Conservation (phyloP, 2,329 filamentous ascomycete species). For the Parascedosporium putredinis region DNA sequence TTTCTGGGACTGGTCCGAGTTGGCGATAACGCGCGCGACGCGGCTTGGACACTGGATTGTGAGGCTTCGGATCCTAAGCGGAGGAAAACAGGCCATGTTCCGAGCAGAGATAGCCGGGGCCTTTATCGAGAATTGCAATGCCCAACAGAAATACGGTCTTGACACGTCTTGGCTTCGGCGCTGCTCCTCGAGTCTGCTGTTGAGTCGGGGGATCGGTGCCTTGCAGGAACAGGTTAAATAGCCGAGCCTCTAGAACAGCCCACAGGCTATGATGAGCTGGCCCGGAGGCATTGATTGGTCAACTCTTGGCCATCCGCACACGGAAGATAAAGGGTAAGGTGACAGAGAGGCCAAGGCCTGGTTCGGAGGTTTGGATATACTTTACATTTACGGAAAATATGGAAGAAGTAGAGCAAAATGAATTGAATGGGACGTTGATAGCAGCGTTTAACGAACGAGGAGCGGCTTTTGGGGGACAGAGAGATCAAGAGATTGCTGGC, state of each 20-base stretch:
- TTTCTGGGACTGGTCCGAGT: not conserved
- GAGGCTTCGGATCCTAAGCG: too few species aligned
- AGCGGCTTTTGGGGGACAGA: too few species aligned
- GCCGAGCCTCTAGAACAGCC: not conserved
- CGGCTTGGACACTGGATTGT: too few species aligned
- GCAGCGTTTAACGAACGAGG: not conserved
- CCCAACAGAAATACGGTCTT: not conserved
- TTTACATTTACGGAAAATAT: not conserved
- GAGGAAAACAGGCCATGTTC: not conserved
- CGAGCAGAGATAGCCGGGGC: not conserved
- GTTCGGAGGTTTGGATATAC: not conserved
- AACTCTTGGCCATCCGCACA: not conserved
- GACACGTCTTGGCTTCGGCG: constrained; percentile 2
- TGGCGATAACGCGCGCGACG: not conserved
- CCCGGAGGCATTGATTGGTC: not conserved
- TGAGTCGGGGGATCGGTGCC: not conserved
- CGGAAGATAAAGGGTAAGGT: not conserved
- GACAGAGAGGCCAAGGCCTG: not conserved
- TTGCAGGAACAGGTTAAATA: constrained; percentile 2
- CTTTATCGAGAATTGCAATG: not conserved
- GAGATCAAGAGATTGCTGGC: too few species aligned
- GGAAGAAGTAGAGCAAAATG: not conserved
- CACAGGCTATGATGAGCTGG: constrained; percentile 1
- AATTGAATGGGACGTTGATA: not conserved
- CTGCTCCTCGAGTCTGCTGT: not conserved